These are phyloP conservation scores for Chenopodium formosanum DNA, from an alignment of 148 eudicot genomes.

Conservation along the genomic window DNA sequence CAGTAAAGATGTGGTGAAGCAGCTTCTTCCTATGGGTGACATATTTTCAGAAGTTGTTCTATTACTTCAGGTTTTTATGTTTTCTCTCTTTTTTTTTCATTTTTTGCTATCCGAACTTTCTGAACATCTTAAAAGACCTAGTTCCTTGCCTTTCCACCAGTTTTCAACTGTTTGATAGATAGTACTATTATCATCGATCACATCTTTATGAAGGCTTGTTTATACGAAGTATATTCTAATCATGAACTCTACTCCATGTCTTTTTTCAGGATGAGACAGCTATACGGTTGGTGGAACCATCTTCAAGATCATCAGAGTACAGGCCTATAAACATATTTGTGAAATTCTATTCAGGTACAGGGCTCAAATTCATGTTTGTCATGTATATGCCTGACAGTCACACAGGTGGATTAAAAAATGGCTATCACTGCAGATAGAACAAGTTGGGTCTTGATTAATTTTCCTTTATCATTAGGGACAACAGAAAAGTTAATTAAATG, in stretches of 20 bases:
- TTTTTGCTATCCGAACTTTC: no score
- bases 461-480: no score
- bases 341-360: slow-evolving; percentile 85
- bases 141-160: neutral
- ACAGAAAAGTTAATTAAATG: no score
- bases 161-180: neutral
- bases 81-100: neutral
- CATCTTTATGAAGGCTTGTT: neutral
- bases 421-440: no score
- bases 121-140: neutral
- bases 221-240: neutral
- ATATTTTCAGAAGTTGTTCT: slow-evolving; percentile 89
- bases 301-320: slow-evolving; percentile 70
- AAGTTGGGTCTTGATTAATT: no score
- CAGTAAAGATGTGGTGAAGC: slow-evolving; percentile 80
- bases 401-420: no score
- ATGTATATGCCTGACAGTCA: no score
- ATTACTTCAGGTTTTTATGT: slow-evolving; percentile 69
- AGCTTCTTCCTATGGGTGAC: slow-evolving; percentile 99
- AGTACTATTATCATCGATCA: neutral
- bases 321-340: slow-evolving; percentile 83
- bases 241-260: neutral
- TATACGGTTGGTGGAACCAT: slow-evolving; percentile 68
- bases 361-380: slow-evolving; percentile 1
- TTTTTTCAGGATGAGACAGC: slow-evolving; percentile 81